Evolutionary conservation across 1,284 basidiomycete genomes (phyloP), one percentile per base, ranked within the genome.

Genomic region (Taiwanofungus camphoratus): DNA sequence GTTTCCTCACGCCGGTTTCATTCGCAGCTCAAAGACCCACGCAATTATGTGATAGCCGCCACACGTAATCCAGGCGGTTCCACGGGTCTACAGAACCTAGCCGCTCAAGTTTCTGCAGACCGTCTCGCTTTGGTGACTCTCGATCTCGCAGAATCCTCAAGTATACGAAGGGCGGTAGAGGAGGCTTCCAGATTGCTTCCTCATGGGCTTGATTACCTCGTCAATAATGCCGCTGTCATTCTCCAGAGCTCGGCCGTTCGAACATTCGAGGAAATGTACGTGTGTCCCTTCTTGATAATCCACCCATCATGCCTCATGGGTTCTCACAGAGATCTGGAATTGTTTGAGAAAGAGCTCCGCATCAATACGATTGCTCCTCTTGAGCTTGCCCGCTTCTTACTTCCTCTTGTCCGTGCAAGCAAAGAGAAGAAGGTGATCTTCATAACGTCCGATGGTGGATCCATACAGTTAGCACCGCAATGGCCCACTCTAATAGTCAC

Each of bases 1-100:
- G 20, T 19, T 35, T 35, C 6, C 21, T n/a, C n/a, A n/a, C n/a
- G n/a, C 1, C 34, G 34, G 13, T 9, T 15, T 35, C 16, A 19
- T 35, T 24, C 33, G 22, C 23, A 44, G 42, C 37, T 44, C 8
- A 32, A 44, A 15, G 31, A 44, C 15, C 36, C 42, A 2, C 8
- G 36, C 7, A 39, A 38, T 26, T 4, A 26, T 7, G 37, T 44
- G 4, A 18, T 44, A 4, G 42, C 36, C 16, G 36, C 36, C 18
- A 31, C 36, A 4, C 42, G 42, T 16, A 30, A 39, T 15, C 36
- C 36, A 6, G 21, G 19, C 3, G 16, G 24, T 7, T 30, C 36
- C 19, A 15, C 31, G 8, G 11, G 19, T 12, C 29, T 44, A 9
- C 23, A 39, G 1, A 8, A 29, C 3, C 26, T 44, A 30, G 13